Percentiles rank a stretch among this genome's conserved stretches.
phyloP scores from a whole-genome alignment of 2,329 filamentous ascomycete genomes.

The Phaeosphaeria sp. region DNA sequence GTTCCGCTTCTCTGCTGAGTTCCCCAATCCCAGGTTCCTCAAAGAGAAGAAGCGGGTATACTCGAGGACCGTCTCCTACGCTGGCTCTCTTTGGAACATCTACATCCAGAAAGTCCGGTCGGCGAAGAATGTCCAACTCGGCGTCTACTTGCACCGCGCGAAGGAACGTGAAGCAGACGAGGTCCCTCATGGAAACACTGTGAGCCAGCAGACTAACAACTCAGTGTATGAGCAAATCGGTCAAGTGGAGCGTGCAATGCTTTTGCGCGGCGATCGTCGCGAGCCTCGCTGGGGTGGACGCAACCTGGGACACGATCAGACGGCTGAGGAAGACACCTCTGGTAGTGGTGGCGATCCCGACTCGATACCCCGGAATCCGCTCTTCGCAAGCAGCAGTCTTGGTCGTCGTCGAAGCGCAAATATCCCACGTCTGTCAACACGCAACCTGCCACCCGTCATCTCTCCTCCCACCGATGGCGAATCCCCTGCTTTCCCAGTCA shows the following conservation, averaged over 20 bases:
- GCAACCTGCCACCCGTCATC: constrained; percentile 5
- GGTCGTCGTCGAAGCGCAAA: constrained; percentile 26
- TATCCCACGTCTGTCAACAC: constrained; percentile 18
- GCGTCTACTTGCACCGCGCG: constrained; percentile 65
- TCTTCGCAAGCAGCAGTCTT: constrained; percentile 27
- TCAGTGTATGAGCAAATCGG: constrained; percentile 63
- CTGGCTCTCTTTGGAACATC: constrained; percentile 67
- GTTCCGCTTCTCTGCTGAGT: constrained; percentile 65
- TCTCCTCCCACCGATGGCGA: constrained; percentile 25
- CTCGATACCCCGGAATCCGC: constrained; percentile 27
- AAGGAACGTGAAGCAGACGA: constrained; percentile 62
- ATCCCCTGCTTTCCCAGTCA: constrained; percentile 27
- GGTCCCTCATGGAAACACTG: constrained; percentile 45
- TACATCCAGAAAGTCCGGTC: constrained; percentile 67
- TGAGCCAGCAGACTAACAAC: constrained; percentile 47
- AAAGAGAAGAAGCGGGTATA: constrained; percentile 68
- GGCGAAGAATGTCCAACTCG: constrained; percentile 63
- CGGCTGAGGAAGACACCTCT: constrained; percentile 51
- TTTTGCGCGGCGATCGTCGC: constrained; percentile 50
- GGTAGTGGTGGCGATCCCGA: constrained; percentile 56
- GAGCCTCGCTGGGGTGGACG: constrained; percentile 39
- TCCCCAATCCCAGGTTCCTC: constrained; percentile 61
- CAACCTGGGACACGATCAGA: constrained; percentile 27
- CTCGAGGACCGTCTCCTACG: constrained; percentile 65
- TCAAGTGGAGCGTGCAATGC: constrained; percentile 61